Percentiles rank a stretch among this genome's conserved stretches.
Conservation (phyloP, 1,284 basidiomycete species). For the Papiliotrema fonsecae region DNA sequence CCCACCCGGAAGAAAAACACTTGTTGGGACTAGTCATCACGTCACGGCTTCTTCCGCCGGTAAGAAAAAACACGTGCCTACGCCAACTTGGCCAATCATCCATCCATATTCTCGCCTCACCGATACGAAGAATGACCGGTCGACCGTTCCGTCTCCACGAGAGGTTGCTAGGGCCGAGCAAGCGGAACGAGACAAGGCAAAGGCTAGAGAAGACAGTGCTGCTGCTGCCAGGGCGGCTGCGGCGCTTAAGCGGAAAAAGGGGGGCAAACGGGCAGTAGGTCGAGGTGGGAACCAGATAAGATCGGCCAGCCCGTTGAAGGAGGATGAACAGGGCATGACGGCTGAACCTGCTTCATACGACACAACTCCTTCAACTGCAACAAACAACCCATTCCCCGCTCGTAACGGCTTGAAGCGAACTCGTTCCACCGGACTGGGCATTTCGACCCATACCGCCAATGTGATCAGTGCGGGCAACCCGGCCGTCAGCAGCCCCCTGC, state of each 20-base stretch:
- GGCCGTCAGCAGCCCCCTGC: conserved; percentile 16
- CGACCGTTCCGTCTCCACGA: conserved; percentile 24
- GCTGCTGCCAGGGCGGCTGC: conserved; percentile 25
- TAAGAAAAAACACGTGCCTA: not conserved
- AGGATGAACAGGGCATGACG: not conserved
- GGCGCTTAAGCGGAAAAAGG: conserved; percentile 16
- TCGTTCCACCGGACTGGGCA: conserved; percentile 12
- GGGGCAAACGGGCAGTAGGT: not conserved
- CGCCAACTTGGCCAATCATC: conserved; percentile 5
- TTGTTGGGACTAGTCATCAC: not conserved
- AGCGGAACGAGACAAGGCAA: conserved; percentile 25
- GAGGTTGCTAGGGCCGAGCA: conserved; percentile 24
- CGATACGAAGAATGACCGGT: conserved; percentile 31
- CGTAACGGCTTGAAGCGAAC: conserved; percentile 22
- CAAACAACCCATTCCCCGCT: conserved; percentile 4
- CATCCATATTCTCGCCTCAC: conserved; percentile 31
- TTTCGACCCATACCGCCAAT: conserved; percentile 8
- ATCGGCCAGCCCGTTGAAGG: conserved; percentile 16
- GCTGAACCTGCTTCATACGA: conserved; percentile 17
- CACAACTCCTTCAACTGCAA: not conserved
- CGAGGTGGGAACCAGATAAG: conserved; percentile 1
- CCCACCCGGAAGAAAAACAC: conserved; percentile 12
- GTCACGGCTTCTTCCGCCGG: not conserved
- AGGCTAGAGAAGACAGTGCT: conserved; percentile 28
- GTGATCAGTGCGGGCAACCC: not conserved